phyloP scores from a whole-genome alignment of 148 eudicot genomes.

The Chenopodium album region DNA sequence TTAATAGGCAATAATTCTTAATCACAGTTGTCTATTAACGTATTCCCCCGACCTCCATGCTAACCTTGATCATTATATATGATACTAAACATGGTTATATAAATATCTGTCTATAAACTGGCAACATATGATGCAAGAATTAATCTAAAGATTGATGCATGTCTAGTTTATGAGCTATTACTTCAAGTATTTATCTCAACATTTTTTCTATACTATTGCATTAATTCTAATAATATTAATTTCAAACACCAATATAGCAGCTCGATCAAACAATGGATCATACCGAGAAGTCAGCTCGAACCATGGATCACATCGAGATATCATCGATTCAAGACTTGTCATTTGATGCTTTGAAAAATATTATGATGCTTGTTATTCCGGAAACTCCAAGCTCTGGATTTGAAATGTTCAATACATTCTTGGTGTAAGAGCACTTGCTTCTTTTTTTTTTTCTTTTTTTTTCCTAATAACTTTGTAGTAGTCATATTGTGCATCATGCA shows the following conservation, averaged over 20 bases:
- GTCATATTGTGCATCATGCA: background rate
- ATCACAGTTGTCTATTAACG: too few species aligned
- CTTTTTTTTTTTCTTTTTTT: background rate
- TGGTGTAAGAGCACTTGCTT: conserved; percentile 15
- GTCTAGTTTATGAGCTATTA: too few species aligned
- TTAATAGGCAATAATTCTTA: too few species aligned
- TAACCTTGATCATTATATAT: too few species aligned
- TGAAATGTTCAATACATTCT: background rate
- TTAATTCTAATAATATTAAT: background rate
- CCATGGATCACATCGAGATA: background rate
- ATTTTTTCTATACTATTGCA: too few species aligned
- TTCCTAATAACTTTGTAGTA: background rate
- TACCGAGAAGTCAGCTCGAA: too few species aligned
- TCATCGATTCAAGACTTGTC: background rate
- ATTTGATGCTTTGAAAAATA: background rate
- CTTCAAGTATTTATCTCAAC: too few species aligned
- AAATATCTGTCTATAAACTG: too few species aligned
- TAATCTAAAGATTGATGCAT: too few species aligned
- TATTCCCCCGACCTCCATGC: too few species aligned
- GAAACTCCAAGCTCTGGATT: background rate
- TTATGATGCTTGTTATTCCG: conserved; percentile 1
- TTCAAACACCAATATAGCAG: background rate
- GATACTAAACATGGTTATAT: too few species aligned
- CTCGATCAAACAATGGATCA: background rate
- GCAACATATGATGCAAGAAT: too few species aligned